These are phyloP conservation scores for Odontarrhena argentea DNA, from an alignment of 345 rosid genomes.

Conservation along the genomic window DNA sequence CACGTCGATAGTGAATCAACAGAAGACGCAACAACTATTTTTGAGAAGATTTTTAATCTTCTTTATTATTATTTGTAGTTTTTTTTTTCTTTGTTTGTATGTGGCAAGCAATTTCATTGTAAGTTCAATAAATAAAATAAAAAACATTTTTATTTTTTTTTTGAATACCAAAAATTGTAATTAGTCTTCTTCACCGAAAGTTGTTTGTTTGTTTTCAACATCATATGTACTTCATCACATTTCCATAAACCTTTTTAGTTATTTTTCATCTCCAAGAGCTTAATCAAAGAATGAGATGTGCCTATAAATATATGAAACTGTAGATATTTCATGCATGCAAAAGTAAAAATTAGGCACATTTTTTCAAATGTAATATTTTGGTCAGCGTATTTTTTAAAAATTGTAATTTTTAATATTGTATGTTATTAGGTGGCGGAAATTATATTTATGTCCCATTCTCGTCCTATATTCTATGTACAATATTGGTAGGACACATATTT, in stretches of 20 bases:
- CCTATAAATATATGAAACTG: too few relatives aligned
- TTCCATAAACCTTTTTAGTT: not conserved
- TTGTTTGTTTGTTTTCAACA: slow-evolving; percentile 8
- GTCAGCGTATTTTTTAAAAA: too few relatives aligned
- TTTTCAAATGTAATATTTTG: too few relatives aligned
- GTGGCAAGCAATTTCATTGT: slow-evolving; percentile 13
- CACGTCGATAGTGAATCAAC: slow-evolving; percentile 15
- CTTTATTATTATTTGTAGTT: slow-evolving; percentile 15
- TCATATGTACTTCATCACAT: not conserved
- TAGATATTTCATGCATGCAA: too few relatives aligned
- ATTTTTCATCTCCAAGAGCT: not conserved
- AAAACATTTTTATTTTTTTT: not conserved
- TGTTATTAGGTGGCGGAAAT: too few relatives aligned
- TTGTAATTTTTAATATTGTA: too few relatives aligned
- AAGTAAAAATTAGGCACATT: too few relatives aligned
- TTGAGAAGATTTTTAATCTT: slow-evolving; percentile 11
- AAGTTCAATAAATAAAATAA: slow-evolving; percentile 9
- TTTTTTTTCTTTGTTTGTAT: not conserved
- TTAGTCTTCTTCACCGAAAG: slow-evolving; percentile 9
- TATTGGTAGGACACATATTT: too few relatives aligned
- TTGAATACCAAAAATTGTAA: not conserved
- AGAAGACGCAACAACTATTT: slow-evolving; percentile 3
- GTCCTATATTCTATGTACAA: too few relatives aligned
- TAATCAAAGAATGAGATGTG: not conserved
- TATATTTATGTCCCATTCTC: too few relatives aligned